A percentile compares a stretch with the other conserved stretches of the same genome.
Evolutionary conservation across 176 grass and related monocot genomes (phyloP).

Genomic region (Poa annua): DNA sequence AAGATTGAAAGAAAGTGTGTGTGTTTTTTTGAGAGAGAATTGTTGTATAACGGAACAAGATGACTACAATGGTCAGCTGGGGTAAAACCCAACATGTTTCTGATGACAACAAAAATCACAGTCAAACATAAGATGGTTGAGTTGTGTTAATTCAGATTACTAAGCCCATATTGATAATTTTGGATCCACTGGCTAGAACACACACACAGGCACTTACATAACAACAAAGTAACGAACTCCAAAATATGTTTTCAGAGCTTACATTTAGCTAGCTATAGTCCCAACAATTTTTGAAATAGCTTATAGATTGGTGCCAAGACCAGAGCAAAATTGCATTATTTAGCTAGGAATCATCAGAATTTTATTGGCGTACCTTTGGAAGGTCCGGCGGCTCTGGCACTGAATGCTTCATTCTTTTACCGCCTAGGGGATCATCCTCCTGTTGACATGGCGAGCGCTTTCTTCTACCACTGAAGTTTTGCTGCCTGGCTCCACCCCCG

Average conservation of each 20-base stretch:
- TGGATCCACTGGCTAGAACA: background rate
- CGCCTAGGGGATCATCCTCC: background rate
- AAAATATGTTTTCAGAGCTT: background rate
- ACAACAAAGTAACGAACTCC: background rate
- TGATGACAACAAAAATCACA: background rate
- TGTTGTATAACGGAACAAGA: background rate
- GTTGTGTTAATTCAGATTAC: background rate
- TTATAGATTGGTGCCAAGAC: background rate
- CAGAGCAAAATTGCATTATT: background rate
- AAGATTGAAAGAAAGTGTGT: background rate
- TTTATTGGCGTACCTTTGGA: slow-evolving; percentile 16
- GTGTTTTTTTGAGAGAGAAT: background rate
- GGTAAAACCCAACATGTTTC: background rate
- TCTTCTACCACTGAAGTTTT: background rate
- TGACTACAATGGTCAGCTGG: background rate
- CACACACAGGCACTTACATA: background rate
- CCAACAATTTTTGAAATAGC: background rate
- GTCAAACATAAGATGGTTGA: background rate
- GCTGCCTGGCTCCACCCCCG: too few relatives aligned
- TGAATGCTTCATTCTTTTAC: background rate
- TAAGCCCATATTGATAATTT: background rate
- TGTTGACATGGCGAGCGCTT: background rate
- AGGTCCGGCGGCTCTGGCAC: background rate
- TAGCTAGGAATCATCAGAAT: background rate
- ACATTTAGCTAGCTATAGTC: background rate